These are phyloP conservation scores for Kurtzmaniella cleridarum DNA, from an alignment of 805 yeast species.

Conservation along the genomic window DNA sequence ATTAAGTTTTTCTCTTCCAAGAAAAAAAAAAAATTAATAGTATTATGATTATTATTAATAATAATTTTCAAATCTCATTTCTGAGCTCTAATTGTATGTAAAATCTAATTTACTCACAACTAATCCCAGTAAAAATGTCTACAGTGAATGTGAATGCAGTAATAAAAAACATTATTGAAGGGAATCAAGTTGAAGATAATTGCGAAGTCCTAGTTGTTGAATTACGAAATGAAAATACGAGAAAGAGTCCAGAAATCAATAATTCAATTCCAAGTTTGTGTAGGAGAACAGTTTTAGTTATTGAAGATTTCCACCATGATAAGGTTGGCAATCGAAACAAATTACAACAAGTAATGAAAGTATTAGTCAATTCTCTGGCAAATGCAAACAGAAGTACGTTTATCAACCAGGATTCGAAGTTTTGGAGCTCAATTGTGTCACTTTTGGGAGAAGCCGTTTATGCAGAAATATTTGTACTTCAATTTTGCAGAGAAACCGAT, in stretches of 20 bases:
- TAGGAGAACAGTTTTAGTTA: neutral
- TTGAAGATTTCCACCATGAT: constrained; percentile 5
- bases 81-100: too few species aligned
- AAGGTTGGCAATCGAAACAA: constrained; percentile 1
- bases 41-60: too few species aligned
- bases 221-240: constrained; percentile 15
- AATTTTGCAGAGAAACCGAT: constrained; percentile 25
- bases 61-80: too few species aligned
- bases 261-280: constrained; percentile 5
- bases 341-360: constrained; percentile 19
- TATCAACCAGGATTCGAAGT: constrained; percentile 2
- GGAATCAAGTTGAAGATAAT: too few species aligned
- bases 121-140: too few species aligned
- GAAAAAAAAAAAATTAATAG: too few species aligned
- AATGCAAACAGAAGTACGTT: constrained; percentile 16
- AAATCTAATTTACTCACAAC: too few species aligned
- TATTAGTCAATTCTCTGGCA: constrained; percentile 30
- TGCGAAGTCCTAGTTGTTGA: constrained; percentile 11
- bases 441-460: too few species aligned
- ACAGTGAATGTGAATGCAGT: too few species aligned
- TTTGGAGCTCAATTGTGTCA: constrained; percentile 14
- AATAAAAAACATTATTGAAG: too few species aligned
- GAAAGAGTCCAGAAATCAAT: constrained; percentile 9
- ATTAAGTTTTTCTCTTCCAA: too few species aligned
- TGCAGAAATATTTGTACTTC: constrained; percentile 7